Percentiles rank a stretch among this genome's conserved stretches.
These are phyloP conservation scores for Tetrapisispora phaffii DNA, from an alignment of 805 yeast genomes.

Conservation along the genomic window DNA sequence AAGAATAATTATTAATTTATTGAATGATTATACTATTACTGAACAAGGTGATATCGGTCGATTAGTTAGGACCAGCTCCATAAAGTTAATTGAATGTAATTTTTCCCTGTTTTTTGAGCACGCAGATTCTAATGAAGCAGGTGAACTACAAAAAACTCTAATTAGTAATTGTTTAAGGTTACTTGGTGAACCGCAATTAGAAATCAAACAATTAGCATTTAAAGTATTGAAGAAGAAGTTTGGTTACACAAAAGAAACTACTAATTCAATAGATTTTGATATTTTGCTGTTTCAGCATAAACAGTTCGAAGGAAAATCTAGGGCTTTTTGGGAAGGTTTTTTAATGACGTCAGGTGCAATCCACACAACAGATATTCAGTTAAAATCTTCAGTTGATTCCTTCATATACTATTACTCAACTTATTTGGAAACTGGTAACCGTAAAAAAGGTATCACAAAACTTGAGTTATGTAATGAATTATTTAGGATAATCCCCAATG, in stretches of 20 bases:
- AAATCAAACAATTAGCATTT: slow-evolving; percentile 6
- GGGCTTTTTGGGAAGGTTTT: slow-evolving; percentile 48
- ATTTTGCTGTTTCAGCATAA: slow-evolving; percentile 9
- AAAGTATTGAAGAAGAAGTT: slow-evolving; percentile 18
- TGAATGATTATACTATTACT: slow-evolving; percentile 72
- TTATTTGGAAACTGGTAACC: slow-evolving; percentile 5
- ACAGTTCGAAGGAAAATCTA: slow-evolving; percentile 6
- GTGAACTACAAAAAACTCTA: neutral
- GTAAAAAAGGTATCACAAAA: neutral
- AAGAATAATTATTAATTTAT: slow-evolving; percentile 20
- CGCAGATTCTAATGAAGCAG: neutral
- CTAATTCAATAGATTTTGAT: slow-evolving; percentile 23
- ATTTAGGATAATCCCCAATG: slow-evolving; percentile 16
- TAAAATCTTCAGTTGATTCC: slow-evolving; percentile 34
- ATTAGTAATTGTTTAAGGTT: slow-evolving; percentile 40
- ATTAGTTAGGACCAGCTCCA: slow-evolving; percentile 46
- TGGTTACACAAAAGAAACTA: neutral
- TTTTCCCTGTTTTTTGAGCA: slow-evolving; percentile 1
- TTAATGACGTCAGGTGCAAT: slow-evolving; percentile 47
- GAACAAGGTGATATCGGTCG: slow-evolving; percentile 91
- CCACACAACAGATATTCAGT: slow-evolving; percentile 38
- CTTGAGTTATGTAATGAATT: slow-evolving; percentile 13
- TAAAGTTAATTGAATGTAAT: slow-evolving; percentile 6
- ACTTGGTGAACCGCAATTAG: slow-evolving; percentile 54
- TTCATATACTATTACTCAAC: slow-evolving; percentile 29